Percentiles rank a stretch among this genome's conserved stretches.
Conservation (phyloP, 805 yeast species). For the Ogataea angusta region DNA sequence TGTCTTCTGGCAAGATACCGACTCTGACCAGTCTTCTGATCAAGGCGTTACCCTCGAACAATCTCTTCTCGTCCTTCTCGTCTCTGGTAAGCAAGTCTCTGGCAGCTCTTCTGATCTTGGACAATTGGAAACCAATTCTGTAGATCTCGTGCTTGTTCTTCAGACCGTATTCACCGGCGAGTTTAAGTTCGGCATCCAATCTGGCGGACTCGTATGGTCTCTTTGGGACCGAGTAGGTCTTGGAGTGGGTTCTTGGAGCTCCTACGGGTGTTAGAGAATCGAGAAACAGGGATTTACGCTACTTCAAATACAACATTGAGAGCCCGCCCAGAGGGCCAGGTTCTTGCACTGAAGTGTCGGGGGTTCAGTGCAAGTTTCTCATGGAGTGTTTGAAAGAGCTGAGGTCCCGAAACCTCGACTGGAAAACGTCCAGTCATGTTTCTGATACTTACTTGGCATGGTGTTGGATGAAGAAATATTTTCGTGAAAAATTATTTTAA, state of each 20-base stretch:
- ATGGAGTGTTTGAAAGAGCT: conserved; percentile 11
- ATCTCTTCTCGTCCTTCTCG: conserved; percentile 99
- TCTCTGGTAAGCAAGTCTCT: conserved; percentile 99
- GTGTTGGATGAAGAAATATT: conserved; percentile 14
- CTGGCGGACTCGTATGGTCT: conserved; percentile 99
- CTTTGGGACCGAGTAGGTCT: conserved; percentile 99
- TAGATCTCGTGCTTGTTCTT: conserved; percentile 99
- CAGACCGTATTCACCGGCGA: conserved; percentile 99
- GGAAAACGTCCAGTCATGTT: conserved; percentile 7
- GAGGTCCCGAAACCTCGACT: conserved; percentile 27
- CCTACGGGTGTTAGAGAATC: conserved; percentile 44
- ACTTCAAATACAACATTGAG: conserved; percentile 12
- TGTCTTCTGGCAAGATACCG: conserved; percentile 98
- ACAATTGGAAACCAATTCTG: conserved; percentile 99
- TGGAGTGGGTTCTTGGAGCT: conserved; percentile 99
- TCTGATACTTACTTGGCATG: conserved; percentile 31
- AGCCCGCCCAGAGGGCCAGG: conserved; percentile 6
- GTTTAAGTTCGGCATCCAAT: conserved; percentile 98
- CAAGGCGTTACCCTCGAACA: conserved; percentile 99
- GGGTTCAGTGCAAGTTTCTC: conserved; percentile 58
- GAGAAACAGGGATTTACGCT: conserved; percentile 11
- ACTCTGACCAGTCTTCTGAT: conserved; percentile 99
- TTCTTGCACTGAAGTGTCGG: conserved; percentile 79
- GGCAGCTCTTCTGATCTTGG: conserved; percentile 99
- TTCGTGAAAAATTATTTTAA: conserved; percentile 8